Evolutionary conservation across 2,329 filamentous ascomycete species (phyloP), one percentile per base, ranked within the genome.

Genomic region (Curvularia sp.): DNA sequence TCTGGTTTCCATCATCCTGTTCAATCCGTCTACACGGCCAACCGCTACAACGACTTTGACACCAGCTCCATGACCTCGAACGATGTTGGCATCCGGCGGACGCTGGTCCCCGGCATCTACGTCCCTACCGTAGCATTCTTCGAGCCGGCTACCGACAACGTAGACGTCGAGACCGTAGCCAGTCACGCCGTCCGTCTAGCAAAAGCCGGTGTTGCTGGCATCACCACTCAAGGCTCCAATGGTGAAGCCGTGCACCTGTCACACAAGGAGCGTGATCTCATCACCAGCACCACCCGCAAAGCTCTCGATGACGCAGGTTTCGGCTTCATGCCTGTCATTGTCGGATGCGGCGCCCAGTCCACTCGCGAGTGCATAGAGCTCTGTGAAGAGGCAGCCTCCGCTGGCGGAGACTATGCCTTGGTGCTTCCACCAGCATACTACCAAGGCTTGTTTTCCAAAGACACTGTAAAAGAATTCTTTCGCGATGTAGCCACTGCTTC

Each of bases 201-300:
- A 46, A 76, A 83, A 55, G 86, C 89, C 27, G 91, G 91, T 63
- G 86, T 93, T 41, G 84, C 88, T 15, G 90, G 90, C 19, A 82
- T 94, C 46, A 89, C 90, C 48, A 91, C 89, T 10, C 90, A 93
- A 74, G 91, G 91, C 46, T 92, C 89, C 72, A 94, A 94, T 72
- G 91, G 91, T 68, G 91, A 95, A 80, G 90, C 91, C 7, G 90
- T 93, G 12, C 90, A 93, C 71, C 83, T 94, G 32, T 87, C 87
- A 42, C 88, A 88, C 67, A 80, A 84, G 23, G 91, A 94, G 78
- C 86, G 90, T 58, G 83, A 84, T 47, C 79, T 86, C 50, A 86
- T 94, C 67, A 93, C 89, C 6, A 80, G 80, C 49, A 86, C 88
- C 32, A 93, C 90, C 1, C 87, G 91, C 39, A 82, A 84, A 60